Percentiles rank a stretch among this genome's conserved stretches.
These are phyloP conservation scores for Metarhizium brunneum DNA, from an alignment of 2,329 filamentous ascomycete genomes.

Conservation along the genomic window DNA sequence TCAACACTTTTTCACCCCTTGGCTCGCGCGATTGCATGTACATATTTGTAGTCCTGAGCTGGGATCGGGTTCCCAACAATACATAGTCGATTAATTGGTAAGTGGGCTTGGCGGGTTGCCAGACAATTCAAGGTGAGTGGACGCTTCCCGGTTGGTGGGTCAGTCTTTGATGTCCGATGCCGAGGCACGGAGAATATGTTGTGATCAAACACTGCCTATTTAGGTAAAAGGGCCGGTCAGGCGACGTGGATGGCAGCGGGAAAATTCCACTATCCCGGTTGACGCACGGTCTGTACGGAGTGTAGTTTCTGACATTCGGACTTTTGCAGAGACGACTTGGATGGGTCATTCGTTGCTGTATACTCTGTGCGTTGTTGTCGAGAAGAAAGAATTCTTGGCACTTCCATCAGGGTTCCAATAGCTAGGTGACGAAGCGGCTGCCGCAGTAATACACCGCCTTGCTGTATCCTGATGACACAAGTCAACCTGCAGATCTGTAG, in stretches of 20 bases:
- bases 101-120: not conserved
- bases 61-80: not conserved
- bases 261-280: not conserved
- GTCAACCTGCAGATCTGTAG: not conserved
- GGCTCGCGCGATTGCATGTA: not conserved
- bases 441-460: not conserved
- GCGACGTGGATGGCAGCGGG: not conserved
- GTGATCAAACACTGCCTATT: not conserved
- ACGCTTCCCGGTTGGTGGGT: not conserved
- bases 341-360: not conserved
- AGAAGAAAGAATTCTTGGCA: not conserved
- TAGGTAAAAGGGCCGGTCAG: not conserved
- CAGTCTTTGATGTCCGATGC: not conserved
- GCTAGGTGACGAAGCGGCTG: not conserved
- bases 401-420: not conserved
- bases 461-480: not conserved
- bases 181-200: slow-evolving; percentile 4
- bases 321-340: not conserved
- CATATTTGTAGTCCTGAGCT: too few relatives aligned
- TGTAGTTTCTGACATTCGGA: not conserved
- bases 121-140: not conserved
- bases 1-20: not conserved
- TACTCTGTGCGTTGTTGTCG: not conserved
- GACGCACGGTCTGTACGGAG: not conserved
- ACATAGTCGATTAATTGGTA: not conserved